phyloP scores from a whole-genome alignment of 2,329 filamentous ascomycete genomes.

The Penicillium brevicompactum region DNA sequence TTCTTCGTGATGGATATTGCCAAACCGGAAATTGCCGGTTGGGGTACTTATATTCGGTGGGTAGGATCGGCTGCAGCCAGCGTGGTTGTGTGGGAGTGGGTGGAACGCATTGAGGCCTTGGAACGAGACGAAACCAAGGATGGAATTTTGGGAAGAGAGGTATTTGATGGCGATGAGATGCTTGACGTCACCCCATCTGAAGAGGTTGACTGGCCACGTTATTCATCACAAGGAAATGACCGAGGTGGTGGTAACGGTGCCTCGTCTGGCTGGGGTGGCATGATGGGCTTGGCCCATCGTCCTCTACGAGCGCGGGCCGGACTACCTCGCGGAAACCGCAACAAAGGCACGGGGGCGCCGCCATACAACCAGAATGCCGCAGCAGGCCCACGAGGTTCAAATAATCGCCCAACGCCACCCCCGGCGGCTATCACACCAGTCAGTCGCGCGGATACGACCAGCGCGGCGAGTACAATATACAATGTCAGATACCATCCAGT shows the following conservation, averaged over 20 bases:
- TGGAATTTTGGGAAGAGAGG: slow-evolving; percentile 83
- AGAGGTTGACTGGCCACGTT: slow-evolving; percentile 53
- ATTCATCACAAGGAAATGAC: slow-evolving; percentile 39
- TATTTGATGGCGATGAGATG: slow-evolving; percentile 95
- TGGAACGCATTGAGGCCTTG: slow-evolving; percentile 88
- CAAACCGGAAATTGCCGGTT: slow-evolving; percentile 80
- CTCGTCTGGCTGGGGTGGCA: slow-evolving; percentile 42
- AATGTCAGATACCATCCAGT: slow-evolving; percentile 63
- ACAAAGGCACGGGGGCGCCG: slow-evolving; percentile 11
- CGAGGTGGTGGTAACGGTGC: slow-evolving; percentile 39
- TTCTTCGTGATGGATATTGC: slow-evolving; percentile 93
- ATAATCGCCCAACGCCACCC: slow-evolving; percentile 43
- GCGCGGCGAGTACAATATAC: slow-evolving; percentile 65
- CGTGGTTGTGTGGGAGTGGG: slow-evolving; percentile 98
- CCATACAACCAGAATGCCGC: slow-evolving; percentile 17
- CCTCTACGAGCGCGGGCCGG: slow-evolving; percentile 39
- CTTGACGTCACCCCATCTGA: slow-evolving; percentile 67
- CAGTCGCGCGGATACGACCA: slow-evolving; percentile 63
- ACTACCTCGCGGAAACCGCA: slow-evolving; percentile 27
- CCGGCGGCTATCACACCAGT: slow-evolving; percentile 57
- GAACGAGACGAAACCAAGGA: slow-evolving; percentile 94
- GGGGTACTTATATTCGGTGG: slow-evolving; percentile 96
- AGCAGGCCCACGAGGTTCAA: slow-evolving; percentile 13
- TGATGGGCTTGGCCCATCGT: slow-evolving; percentile 39
- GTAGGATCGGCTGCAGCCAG: slow-evolving; percentile 92